Percentiles rank a stretch among this genome's conserved stretches.
phyloP scores from a whole-genome alignment of 768 basidiomycete genomes.

The Ramaria sp. region DNA sequence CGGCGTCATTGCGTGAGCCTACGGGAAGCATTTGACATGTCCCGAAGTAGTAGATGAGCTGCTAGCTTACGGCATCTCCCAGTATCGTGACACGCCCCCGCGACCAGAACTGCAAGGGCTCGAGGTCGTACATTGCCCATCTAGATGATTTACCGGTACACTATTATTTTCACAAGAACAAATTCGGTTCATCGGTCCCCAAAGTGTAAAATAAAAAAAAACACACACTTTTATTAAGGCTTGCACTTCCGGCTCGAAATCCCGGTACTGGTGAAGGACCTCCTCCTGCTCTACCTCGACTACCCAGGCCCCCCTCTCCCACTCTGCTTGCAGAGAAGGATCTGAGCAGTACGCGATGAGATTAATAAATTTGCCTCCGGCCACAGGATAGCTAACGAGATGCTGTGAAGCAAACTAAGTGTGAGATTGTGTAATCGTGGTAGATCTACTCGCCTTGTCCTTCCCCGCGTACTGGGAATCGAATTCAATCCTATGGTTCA shows the following conservation, averaged over 20 bases:
- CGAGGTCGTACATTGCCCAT: constrained; percentile 56
- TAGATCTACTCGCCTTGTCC: background rate
- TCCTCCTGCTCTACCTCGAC: constrained; percentile 22
- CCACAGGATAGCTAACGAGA: constrained; percentile 9
- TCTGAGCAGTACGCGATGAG: constrained; percentile 8
- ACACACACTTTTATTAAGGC: constrained; percentile 38
- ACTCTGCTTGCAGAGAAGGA: background rate
- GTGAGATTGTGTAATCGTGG: background rate
- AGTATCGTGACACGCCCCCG: constrained; percentile 41
- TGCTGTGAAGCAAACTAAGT: background rate
- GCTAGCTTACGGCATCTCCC: constrained; percentile 28
- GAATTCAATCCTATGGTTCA: too few species aligned
- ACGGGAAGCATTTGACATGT: background rate
- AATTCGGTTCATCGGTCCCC: background rate
- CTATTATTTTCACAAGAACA: constrained; percentile 20
- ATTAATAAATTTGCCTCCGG: constrained; percentile 4
- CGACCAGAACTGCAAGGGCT: constrained; percentile 39
- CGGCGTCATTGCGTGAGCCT: constrained; percentile 32
- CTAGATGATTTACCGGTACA: constrained; percentile 40
- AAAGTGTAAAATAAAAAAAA: background rate
- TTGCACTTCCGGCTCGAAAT: constrained; percentile 53
- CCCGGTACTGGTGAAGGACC: constrained; percentile 31
- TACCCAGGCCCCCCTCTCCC: constrained; percentile 2
- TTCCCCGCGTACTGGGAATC: constrained; percentile 2
- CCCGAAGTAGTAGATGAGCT: too few species aligned